Evolutionary conservation across 768 basidiomycete species (phyloP).

Genomic region (Trichaptum fuscoviolaceum): DNA sequence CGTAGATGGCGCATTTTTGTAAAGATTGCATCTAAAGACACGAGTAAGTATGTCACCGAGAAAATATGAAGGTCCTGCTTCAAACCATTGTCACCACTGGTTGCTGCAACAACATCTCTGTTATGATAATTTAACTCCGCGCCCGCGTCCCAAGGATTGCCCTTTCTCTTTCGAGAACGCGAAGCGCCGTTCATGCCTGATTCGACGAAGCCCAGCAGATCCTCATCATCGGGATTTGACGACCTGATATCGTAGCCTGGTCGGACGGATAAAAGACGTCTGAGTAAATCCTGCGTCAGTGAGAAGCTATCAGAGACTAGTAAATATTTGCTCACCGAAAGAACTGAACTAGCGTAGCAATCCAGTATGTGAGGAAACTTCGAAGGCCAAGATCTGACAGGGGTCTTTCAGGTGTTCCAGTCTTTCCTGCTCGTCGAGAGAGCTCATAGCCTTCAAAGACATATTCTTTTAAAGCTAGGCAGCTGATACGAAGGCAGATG

Average conservation of each 20-base stretch:
- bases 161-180: not conserved
- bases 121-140: not conserved
- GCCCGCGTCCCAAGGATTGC: not conserved
- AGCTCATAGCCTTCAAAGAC: conserved; percentile 76
- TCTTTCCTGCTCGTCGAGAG: conserved; percentile 69
- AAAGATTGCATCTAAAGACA: conserved; percentile 44
- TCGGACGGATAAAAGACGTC: conserved; percentile 56
- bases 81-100: conserved; percentile 2
- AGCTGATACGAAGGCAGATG: not conserved
- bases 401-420: conserved; percentile 93
- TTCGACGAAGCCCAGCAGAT: not conserved
- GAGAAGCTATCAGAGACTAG: not conserved
- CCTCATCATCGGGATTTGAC: not conserved
- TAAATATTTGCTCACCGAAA: conserved; percentile 46
- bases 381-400: conserved; percentile 89
- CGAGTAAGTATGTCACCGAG: not conserved
- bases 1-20: conserved; percentile 51
- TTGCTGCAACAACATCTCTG: conserved; percentile 2
- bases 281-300: conserved; percentile 13
- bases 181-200: not conserved
- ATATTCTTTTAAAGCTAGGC: not conserved
- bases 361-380: conserved; percentile 88
- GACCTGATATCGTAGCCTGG: conserved; percentile 23
- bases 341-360: conserved; percentile 77
- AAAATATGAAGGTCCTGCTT: conserved; percentile 1